phyloP scores from a whole-genome alignment of 2,329 filamentous ascomycete genomes.

The Colletotrichum aenigma region DNA sequence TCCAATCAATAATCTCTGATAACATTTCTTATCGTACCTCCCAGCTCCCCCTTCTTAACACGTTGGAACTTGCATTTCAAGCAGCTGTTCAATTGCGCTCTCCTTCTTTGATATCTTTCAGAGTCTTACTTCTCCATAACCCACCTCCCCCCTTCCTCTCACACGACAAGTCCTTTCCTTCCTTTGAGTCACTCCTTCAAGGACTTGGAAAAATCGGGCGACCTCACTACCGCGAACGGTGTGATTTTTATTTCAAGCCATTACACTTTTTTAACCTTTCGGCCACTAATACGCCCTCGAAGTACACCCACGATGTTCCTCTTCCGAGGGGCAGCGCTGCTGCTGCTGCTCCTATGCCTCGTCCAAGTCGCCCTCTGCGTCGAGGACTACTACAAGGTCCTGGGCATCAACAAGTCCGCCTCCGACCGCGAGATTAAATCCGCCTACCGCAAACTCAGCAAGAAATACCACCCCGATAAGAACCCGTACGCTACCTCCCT shows the following conservation, averaged over 20 bases:
- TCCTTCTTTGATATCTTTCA: not conserved
- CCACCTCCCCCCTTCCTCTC: not conserved
- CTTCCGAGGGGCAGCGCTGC: constrained; percentile 49
- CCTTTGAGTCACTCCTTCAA: constrained; percentile 7
- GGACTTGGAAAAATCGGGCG: not conserved
- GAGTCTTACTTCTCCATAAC: not conserved
- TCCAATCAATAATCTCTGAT: constrained; percentile 1
- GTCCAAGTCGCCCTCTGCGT: constrained; percentile 60
- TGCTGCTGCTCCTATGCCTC: constrained; percentile 57
- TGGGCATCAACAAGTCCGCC: constrained; percentile 80
- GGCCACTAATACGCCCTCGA: not conserved
- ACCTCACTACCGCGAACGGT: not conserved
- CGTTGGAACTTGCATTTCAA: constrained; percentile 23
- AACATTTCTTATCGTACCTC: constrained; percentile 18
- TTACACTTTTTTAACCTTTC: not conserved
- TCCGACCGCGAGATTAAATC: constrained; percentile 90
- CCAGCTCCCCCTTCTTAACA: constrained; percentile 22
- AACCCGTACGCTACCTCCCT: constrained; percentile 74
- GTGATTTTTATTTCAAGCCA: not conserved
- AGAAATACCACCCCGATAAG: constrained; percentile 97
- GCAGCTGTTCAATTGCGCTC: not conserved
- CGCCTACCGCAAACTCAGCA: constrained; percentile 89
- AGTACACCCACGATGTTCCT: constrained; percentile 48
- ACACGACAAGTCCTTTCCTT: not conserved
- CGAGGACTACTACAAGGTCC: constrained; percentile 83